These are phyloP conservation scores for Dichotomocladium elegans DNA, from an alignment of 371 early-diverging fungal species.

Conservation along the genomic window DNA sequence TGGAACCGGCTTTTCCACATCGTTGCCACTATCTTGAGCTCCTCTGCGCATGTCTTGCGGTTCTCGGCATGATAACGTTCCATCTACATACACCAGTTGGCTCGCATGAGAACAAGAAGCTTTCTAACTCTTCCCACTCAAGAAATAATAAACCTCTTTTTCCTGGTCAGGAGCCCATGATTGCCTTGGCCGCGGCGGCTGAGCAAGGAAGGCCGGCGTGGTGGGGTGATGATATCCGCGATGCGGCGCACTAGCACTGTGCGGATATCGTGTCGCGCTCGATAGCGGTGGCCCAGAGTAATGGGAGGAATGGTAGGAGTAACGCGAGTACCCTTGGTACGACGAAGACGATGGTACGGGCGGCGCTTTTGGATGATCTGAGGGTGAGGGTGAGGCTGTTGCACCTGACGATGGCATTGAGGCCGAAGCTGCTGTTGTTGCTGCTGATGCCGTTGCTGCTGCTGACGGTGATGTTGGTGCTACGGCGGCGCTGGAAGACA, in stretches of 20 bases:
- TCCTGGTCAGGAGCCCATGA: constrained; percentile 44
- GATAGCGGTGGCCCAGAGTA: constrained; percentile 5
- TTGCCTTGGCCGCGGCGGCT: constrained; percentile 24
- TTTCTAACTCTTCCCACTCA: background rate
- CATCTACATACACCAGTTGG: constrained; percentile 14
- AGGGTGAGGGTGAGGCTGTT: background rate
- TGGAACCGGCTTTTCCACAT: constrained; percentile 50
- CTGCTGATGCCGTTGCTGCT: background rate
- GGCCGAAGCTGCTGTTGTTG: background rate
- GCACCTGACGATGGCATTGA: constrained; percentile 1
- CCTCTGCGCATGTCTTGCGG: constrained; percentile 35
- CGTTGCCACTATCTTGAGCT: constrained; percentile 31
- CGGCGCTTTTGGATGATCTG: background rate
- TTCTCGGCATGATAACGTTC: constrained; percentile 33
- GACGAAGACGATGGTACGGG: background rate
- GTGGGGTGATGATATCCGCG: constrained; percentile 7
- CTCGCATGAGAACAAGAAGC: background rate
- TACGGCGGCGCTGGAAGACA: constrained; percentile 1
- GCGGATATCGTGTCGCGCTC: background rate
- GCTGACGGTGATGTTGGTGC: background rate
- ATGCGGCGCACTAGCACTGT: background rate
- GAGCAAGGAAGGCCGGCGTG: constrained; percentile 2
- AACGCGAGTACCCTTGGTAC: background rate
- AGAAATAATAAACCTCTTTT: constrained; percentile 44
- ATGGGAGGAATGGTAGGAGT: background rate